A percentile compares a stretch with the other conserved stretches of the same genome.
Evolutionary conservation across 2,329 filamentous ascomycete genomes (phyloP).

Genomic region (Apiospora koreana): DNA sequence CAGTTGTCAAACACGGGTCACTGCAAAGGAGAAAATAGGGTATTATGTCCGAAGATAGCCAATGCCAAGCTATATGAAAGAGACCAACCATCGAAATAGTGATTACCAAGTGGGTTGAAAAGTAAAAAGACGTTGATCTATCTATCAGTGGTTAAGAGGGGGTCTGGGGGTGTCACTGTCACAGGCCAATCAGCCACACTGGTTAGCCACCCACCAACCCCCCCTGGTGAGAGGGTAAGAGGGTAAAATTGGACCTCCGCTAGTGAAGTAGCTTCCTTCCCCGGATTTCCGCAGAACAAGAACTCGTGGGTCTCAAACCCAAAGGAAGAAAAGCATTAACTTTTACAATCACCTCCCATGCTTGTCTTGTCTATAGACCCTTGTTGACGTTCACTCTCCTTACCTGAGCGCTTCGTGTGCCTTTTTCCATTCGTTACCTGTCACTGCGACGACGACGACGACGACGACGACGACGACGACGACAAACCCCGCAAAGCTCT

Average conservation of each 20-base stretch:
- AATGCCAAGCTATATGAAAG: too few relatives aligned
- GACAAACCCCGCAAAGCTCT: neutral
- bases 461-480: neutral
- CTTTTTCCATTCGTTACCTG: neutral
- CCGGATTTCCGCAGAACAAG: neutral
- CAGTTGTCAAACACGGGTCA: neutral
- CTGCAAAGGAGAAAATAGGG: neutral
- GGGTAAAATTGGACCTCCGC: neutral
- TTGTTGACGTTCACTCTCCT: neutral
- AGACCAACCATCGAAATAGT: too few relatives aligned
- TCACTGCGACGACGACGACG: too few relatives aligned
- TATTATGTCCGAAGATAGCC: too few relatives aligned
- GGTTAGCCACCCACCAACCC: neutral
- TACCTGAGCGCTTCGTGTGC: neutral
- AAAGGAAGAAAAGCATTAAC: neutral
- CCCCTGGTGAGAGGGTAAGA: neutral
- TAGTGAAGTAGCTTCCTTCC: slow-evolving; percentile 3
- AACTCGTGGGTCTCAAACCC: slow-evolving; percentile 8
- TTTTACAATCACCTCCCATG: neutral
- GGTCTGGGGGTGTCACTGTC: neutral
- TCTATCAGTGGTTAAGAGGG: too few relatives aligned
- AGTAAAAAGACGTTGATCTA: too few relatives aligned
- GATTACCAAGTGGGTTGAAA: too few relatives aligned
- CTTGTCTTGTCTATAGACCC: neutral
- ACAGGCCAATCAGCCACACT: neutral